A percentile compares a stretch with the other conserved stretches of the same genome.
Evolutionary conservation across 495 filamentous ascomycete genomes (phyloP).

Genomic region (Xylaria cubensis): DNA sequence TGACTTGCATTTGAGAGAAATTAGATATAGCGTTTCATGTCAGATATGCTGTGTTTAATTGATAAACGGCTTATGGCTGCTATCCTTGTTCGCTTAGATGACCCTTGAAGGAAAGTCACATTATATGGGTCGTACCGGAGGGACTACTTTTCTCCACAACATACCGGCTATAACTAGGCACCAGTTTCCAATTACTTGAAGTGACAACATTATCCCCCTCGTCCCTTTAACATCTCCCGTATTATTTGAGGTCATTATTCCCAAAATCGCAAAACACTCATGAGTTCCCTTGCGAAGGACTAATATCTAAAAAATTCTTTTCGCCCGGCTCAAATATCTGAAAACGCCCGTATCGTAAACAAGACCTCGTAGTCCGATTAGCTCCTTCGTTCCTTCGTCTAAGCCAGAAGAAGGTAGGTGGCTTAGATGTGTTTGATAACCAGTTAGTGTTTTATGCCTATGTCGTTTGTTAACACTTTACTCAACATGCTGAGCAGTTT

Average conservation of each 20-base stretch:
- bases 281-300: constrained; percentile 4
- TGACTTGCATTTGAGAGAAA: background rate
- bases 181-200: no score
- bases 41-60: background rate
- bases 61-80: background rate
- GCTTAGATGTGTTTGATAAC: background rate
- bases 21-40: background rate
- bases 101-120: background rate
- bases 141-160: background rate
- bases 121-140: background rate
- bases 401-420: background rate
- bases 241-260: background rate
- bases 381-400: background rate
- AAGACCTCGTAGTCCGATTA: background rate
- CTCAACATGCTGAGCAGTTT: background rate
- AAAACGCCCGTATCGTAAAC: background rate
- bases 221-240: background rate
- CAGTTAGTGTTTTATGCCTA: background rate
- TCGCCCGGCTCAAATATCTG: background rate
- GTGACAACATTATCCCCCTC: background rate
- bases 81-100: background rate
- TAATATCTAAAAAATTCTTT: background rate
- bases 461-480: background rate
- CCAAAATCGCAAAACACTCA: background rate
- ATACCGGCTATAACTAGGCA: background rate